phyloP scores from a whole-genome alignment of 129 eudicot genomes.

The Artemisia tridentata region DNA sequence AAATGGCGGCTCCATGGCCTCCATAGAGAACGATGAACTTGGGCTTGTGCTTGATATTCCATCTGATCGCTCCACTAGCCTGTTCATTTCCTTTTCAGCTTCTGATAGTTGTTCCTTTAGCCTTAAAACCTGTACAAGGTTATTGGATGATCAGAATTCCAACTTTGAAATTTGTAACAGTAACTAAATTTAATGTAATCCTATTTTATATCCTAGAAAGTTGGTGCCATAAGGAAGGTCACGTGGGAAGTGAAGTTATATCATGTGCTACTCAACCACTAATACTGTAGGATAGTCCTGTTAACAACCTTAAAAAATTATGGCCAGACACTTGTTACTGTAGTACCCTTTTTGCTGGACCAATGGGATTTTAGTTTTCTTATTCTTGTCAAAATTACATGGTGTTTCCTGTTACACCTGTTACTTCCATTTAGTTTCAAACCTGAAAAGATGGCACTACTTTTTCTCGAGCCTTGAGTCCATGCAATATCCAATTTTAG shows the following conservation, averaged over 20 bases:
- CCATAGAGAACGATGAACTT: conserved; percentile 74
- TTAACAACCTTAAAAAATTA: conserved; percentile 39
- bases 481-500: conserved; percentile 29
- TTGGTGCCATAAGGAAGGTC: conserved; percentile 16
- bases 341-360: conserved; percentile 37
- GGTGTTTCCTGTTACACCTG: conserved; percentile 26
- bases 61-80: conserved; percentile 46
- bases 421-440: conserved; percentile 19
- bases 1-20: conserved; percentile 58
- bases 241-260: conserved; percentile 37
- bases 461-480: conserved; percentile 53
- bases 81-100: conserved; percentile 67
- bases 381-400: conserved; percentile 33
- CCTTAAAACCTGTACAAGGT: conserved; percentile 48
- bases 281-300: conserved; percentile 25
- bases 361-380: conserved; percentile 39
- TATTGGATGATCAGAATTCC: neutral
- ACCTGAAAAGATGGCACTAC: conserved; percentile 27
- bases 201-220: neutral
- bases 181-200: conserved; percentile 8
- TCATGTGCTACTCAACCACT: conserved; percentile 55
- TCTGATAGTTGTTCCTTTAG: conserved; percentile 59
- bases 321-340: conserved; percentile 33
- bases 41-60: conserved; percentile 79
- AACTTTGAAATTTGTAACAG: neutral